Evolutionary conservation across 768 basidiomycete species (phyloP), one percentile per base, ranked within the genome.

Genomic region (Ramaria sp.): DNA sequence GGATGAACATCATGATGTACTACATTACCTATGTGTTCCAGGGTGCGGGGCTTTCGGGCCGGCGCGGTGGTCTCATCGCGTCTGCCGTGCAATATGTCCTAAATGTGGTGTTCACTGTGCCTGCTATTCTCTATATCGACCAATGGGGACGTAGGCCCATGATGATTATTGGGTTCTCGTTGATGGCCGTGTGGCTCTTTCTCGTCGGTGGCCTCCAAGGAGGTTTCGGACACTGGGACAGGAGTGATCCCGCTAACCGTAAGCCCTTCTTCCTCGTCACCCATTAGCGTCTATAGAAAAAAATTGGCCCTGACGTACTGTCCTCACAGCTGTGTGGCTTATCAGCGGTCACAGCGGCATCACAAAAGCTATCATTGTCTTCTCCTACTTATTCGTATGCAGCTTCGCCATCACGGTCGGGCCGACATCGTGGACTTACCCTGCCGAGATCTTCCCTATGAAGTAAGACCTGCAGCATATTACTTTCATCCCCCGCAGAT

Each of bases 1-100:
- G 84, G 34, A 85, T 88, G 81, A 86, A 88, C 64, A 77, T 87
- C 61, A 88, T 88, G 85, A 85, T 88, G 84, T 81, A 82, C 69
- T 70, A 72, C 61, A 67, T 72, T 56, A 71, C 84, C 59, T 85
- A 85, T 57, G 86, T 88, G 44, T 86, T 88, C 70, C 75, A 83
- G 61, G 81, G 81, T 56, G 84, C 86, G 43, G 86, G 86, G 62
- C 71, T 88, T n/a, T 83, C 81, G 0, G 85, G 85, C 25, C 73
- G 75, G 39, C 79, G 82, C n/a, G 77, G 75, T 20, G 85, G 85
- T 65, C 75, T 89, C 49, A 85, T 88, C 60, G 85, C 87, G 18
- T 70, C 82, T 69, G 79, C 83, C 8, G 79, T 88, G 12, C 84
- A 74, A 65, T 75, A 71, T 52, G 70, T 73, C 42, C 66, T 73